Conservation (phyloP, 139 green algal genomes). For the Closterium sp. region DNA sequence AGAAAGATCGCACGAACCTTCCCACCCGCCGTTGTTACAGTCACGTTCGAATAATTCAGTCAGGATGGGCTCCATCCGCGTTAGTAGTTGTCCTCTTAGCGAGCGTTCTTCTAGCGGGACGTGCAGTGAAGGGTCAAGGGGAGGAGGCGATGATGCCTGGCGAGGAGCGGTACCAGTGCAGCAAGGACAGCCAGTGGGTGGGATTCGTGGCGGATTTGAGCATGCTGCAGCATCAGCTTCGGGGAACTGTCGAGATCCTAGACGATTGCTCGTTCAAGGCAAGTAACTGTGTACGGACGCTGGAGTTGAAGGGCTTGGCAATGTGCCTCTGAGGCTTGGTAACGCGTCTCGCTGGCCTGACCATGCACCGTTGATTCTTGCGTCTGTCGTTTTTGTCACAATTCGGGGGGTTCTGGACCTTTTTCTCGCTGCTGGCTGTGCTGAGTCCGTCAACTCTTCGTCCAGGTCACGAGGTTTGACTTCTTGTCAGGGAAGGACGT, state of each 20-base stretch:
- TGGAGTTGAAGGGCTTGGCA: no score
- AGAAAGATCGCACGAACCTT: background rate
- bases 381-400: no score
- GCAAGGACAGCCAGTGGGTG: slow-evolving; percentile 15
- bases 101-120: background rate
- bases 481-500: no score
- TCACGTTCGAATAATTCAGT: background rate
- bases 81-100: background rate
- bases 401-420: background rate
- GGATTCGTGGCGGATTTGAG: slow-evolving; percentile 31
- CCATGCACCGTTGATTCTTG: no score
- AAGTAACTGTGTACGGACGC: background rate
- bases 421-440: background rate
- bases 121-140: background rate
- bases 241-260: slow-evolving; percentile 12
- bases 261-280: slow-evolving; percentile 43
- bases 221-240: slow-evolving; percentile 46
- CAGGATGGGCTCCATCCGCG: background rate
- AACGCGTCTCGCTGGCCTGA: no score
- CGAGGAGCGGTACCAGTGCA: slow-evolving; percentile 11
- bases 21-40: background rate
- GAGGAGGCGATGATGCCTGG: background rate
- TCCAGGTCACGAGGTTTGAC: background rate
- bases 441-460: background rate
- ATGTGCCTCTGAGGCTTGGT: no score